Percentiles rank a stretch among this genome's conserved stretches.
phyloP scores from a whole-genome alignment of 441 rosid species.

The Arabidopsis lyrata region DNA sequence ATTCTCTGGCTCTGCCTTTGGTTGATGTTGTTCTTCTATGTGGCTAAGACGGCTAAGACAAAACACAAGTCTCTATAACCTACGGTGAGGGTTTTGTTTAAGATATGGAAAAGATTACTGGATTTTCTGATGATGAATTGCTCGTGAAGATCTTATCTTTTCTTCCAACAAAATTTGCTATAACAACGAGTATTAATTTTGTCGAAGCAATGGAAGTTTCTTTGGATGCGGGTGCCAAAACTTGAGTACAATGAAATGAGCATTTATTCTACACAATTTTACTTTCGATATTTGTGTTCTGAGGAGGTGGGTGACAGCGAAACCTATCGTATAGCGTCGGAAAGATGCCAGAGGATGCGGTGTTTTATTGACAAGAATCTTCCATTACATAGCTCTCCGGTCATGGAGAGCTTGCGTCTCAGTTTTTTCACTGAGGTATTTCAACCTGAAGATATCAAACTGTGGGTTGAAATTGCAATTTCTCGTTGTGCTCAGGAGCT shows the following conservation, averaged over 20 bases:
- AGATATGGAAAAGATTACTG: not conserved
- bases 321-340: not conserved
- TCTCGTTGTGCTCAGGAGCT: not conserved
- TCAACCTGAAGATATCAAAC: not conserved
- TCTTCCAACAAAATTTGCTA: not conserved
- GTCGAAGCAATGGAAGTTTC: conserved; percentile 1
- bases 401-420: not conserved
- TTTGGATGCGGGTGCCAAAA: conserved; percentile 10
- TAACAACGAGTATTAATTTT: not conserved
- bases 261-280: too few relatives aligned
- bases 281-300: too few relatives aligned
- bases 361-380: not conserved
- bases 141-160: not conserved
- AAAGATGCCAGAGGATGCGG: not conserved
- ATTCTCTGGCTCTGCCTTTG: not conserved
- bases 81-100: not conserved
- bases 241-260: not conserved
- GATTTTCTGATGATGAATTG: not conserved
- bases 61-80: not conserved
- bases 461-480: not conserved
- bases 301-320: too few relatives aligned
- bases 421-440: not conserved
- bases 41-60: not conserved
- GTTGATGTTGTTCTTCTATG: not conserved
- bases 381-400: not conserved